These are phyloP conservation scores for Erysimum cheiri DNA, from an alignment of 441 rosid genomes.

Conservation along the genomic window DNA sequence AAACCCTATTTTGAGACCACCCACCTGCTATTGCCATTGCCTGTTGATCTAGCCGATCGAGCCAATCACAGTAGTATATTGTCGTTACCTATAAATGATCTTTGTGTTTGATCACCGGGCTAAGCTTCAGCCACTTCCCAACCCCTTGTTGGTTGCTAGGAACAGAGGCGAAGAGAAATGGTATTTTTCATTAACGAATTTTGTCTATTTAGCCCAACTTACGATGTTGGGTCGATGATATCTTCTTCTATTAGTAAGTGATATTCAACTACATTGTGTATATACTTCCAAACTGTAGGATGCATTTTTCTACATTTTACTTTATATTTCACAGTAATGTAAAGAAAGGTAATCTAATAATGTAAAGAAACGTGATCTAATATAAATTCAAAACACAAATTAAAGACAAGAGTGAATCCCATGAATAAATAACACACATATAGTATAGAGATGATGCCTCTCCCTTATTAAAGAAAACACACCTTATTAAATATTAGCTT, in stretches of 20 bases:
- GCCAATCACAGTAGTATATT: conserved; percentile 8
- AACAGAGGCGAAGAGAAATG: not conserved
- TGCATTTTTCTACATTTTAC: not conserved
- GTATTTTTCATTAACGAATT: not conserved
- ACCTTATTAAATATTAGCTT: not conserved
- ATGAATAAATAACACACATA: no score
- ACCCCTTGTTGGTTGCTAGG: conserved; percentile 28
- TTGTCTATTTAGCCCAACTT: conserved; percentile 8
- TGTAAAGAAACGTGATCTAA: no score
- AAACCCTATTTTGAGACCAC: not conserved
- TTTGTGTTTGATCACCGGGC: conserved; percentile 8
- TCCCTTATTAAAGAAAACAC: no score
- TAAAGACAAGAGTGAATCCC: no score
- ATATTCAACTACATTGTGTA: conserved; percentile 2
- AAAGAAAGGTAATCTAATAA: no score
- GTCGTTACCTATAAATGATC: conserved; percentile 4
- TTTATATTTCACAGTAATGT: not conserved
- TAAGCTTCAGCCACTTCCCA: conserved; percentile 30
- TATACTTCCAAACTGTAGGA: not conserved
- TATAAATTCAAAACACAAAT: no score
- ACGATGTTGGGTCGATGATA: conserved; percentile 12
- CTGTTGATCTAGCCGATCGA: not conserved
- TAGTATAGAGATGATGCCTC: no score
- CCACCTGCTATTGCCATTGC: not conserved
- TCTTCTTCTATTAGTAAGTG: not conserved